A percentile compares a stretch with the other conserved stretches of the same genome.
Evolutionary conservation across 1,284 basidiomycete species (phyloP).

Genomic region (Phellopilus nigrolimitatus): DNA sequence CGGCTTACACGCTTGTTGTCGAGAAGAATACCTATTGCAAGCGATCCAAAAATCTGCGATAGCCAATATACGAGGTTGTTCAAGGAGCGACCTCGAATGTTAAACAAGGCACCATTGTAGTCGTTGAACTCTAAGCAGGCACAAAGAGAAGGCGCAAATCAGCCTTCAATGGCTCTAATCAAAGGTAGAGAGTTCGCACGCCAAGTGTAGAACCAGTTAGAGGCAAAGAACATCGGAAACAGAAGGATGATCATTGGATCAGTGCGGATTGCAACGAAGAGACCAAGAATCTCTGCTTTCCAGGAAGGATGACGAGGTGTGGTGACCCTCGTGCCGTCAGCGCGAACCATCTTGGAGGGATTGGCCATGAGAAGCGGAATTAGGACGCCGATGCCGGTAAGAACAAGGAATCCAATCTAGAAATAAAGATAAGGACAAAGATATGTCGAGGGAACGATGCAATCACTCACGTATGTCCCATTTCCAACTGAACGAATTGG

Average conservation of each 20-base stretch:
- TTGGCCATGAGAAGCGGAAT: slow-evolving; percentile 32
- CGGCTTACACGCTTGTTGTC: slow-evolving; percentile 31
- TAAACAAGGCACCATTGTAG: slow-evolving; percentile 37
- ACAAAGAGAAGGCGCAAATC: neutral
- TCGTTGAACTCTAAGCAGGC: slow-evolving; percentile 32
- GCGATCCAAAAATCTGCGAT: slow-evolving; percentile 35
- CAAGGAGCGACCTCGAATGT: slow-evolving; percentile 34
- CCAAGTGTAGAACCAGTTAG: slow-evolving; percentile 39
- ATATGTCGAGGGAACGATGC: neutral
- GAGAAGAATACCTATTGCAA: slow-evolving; percentile 34
- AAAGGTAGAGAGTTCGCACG: slow-evolving; percentile 16
- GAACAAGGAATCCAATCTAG: slow-evolving; percentile 33
- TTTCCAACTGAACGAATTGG: slow-evolving; percentile 29
- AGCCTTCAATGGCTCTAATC: neutral
- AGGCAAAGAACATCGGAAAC: slow-evolving; percentile 36
- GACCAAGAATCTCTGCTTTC: slow-evolving; percentile 32
- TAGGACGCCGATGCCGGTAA: slow-evolving; percentile 31
- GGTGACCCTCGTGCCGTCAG: slow-evolving; percentile 33
- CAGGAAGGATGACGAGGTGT: slow-evolving; percentile 31
- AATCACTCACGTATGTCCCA: slow-evolving; percentile 29
- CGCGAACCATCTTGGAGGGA: slow-evolving; percentile 34
- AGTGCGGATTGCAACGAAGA: slow-evolving; percentile 32
- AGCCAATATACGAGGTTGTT: slow-evolving; percentile 38
- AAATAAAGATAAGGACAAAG: neutral
- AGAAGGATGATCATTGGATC: slow-evolving; percentile 35